Evolutionary conservation across 345 rosid genomes (phyloP).

Genomic region (Pelargonium nanum): DNA sequence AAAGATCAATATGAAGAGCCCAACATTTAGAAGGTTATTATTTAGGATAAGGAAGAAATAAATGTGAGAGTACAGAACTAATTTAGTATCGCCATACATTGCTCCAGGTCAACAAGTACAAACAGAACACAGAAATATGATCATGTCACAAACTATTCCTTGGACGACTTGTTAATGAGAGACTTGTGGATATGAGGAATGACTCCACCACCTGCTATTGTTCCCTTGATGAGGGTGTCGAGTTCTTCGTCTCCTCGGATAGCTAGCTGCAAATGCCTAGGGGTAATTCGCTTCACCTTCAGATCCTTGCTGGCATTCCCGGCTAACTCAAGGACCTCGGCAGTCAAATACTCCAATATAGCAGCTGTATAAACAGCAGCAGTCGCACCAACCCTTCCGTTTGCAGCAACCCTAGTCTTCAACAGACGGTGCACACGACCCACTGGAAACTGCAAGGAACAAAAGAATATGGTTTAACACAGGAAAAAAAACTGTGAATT

Average conservation of each 20-base stretch:
- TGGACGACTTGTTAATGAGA: constrained; percentile 61
- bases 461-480: background rate
- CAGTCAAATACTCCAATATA: constrained; percentile 53
- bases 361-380: constrained; percentile 75
- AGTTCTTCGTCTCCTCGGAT: constrained; percentile 66
- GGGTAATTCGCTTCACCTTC: constrained; percentile 62
- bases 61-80: too few relatives aligned
- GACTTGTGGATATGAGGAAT: constrained; percentile 73
- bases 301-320: constrained; percentile 69
- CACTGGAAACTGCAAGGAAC: constrained; percentile 43
- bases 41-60: too few relatives aligned
- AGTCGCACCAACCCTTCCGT: constrained; percentile 68
- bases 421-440: constrained; percentile 59
- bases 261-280: constrained; percentile 63
- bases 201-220: constrained; percentile 67
- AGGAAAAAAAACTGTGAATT: background rate
- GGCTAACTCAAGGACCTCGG: constrained; percentile 59
- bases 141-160: constrained; percentile 19
- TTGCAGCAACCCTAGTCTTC: constrained; percentile 48
- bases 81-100: too few relatives aligned
- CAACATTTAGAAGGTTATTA: too few relatives aligned
- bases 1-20: too few relatives aligned
- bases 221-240: too few relatives aligned
- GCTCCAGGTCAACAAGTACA: too few relatives aligned
- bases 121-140: too few relatives aligned